Percentiles rank a stretch among this genome's conserved stretches.
Conservation (phyloP, 31 red algal species). For the Endocladia muricata region DNA sequence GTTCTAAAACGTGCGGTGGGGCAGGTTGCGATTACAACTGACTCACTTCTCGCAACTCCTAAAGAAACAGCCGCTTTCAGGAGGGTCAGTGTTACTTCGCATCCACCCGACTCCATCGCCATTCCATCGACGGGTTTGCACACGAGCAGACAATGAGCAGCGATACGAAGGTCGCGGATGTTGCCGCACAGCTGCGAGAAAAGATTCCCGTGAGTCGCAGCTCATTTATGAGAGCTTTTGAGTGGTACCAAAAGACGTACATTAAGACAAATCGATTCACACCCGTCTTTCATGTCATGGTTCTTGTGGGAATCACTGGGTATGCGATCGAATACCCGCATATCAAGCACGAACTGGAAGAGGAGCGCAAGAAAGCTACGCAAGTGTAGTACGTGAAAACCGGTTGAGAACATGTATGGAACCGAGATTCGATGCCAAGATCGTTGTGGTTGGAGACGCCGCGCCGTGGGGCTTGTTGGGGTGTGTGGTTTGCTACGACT, state of each 20-base stretch:
- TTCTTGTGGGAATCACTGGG: slow-evolving; percentile 59
- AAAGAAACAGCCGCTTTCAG: too few relatives aligned
- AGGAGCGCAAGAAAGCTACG: slow-evolving; percentile 37
- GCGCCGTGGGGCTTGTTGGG: too few relatives aligned
- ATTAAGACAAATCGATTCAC: slow-evolving; percentile 52
- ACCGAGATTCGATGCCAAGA: too few relatives aligned
- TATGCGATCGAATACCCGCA: slow-evolving; percentile 88
- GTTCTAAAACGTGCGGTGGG: too few relatives aligned
- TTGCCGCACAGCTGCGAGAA: slow-evolving; percentile 54
- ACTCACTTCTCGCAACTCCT: too few relatives aligned
- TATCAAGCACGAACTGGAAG: slow-evolving; percentile 81
- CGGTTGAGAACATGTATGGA: background rate
- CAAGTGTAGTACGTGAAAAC: slow-evolving; percentile 28
- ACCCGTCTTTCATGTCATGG: slow-evolving; percentile 81
- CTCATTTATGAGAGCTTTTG: slow-evolving; percentile 59
- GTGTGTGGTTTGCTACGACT: too few relatives aligned
- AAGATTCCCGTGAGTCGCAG: slow-evolving; percentile 52
- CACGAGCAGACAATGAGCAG: slow-evolving; percentile 57
- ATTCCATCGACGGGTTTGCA: background rate
- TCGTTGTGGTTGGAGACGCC: too few relatives aligned
- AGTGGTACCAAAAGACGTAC: slow-evolving; percentile 82
- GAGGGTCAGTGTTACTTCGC: background rate
- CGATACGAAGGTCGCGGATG: slow-evolving; percentile 65
- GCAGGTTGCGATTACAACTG: too few relatives aligned
- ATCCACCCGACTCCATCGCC: background rate